Base-by-base conservation (phyloP, 495 filamentous ascomycete species). In the Melanomma pulvis-pyrius region DNA sequence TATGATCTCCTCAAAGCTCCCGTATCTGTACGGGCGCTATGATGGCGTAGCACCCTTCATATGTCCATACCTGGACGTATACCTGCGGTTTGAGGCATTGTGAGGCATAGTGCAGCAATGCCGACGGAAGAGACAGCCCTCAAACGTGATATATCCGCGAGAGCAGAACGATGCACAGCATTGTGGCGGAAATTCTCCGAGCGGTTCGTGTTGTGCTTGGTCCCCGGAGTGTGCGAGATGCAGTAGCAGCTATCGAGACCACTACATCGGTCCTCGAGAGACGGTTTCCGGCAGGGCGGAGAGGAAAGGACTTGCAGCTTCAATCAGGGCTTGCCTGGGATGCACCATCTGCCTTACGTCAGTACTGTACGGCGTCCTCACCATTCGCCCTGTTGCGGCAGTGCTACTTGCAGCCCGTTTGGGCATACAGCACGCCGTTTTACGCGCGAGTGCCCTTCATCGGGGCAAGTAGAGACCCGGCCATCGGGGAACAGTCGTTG, bases 271-370 rank as follows among this genome's bases (percentile, higher is more conserved):
- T 19, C 22, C 11, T 29, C 39, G n/a, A 44, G 39, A 44, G n/a
- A 11, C 39, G 39, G 39, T 44, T 44, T 44, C 39, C 39, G 39
- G 39, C 39, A 44, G 39, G 8, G 39, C 39, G 39, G 39, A 11
- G 39, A n/a, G n/a, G n/a, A n/a, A n/a, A n/a, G n/a, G n/a, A 41
- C 36, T 41, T 41, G 9, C 36, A 8, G 36, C 17, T 41, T 17
- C 36, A 41, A 41, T 41, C 36, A 41, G 36, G 17, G 36, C 8
- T 41, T 9, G 7, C 48, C 48, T 25, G 26, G 48, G 48, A 29
- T 24, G n/a, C 48, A 25, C 24, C 21, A 3, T 17, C 21, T 32
- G 51, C 51, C 51, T 54, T 54, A 54, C 28, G 51, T 54, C 51
- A 54, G 51, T 29, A 41, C 46, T n/a, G 6, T n/a, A 54, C 21